phyloP scores from a whole-genome alignment of 306 rosid species.

The Quercus cerris region DNA sequence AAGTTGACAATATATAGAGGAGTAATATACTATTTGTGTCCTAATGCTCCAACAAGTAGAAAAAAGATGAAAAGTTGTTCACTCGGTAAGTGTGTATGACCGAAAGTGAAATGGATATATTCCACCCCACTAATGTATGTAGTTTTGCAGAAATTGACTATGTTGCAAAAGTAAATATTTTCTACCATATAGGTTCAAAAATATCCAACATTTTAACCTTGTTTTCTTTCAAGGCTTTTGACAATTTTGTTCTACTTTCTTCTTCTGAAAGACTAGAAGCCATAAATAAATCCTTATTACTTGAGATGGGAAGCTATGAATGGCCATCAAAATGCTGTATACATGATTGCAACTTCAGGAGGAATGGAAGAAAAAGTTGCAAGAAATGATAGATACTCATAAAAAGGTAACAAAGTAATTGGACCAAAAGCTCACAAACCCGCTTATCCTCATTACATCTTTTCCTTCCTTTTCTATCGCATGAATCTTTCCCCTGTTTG shows the following conservation, averaged over 20 bases:
- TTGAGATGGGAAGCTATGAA: not conserved
- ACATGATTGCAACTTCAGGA: constrained; percentile 19
- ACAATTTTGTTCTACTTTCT: not conserved
- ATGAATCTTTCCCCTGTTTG: not conserved
- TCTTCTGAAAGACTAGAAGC: not conserved
- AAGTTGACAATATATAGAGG: too few relatives aligned
- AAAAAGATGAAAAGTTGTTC: too few relatives aligned
- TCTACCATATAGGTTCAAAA: too few relatives aligned
- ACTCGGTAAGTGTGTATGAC: too few relatives aligned
- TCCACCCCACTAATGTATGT: too few relatives aligned
- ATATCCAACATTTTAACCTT: too few relatives aligned
- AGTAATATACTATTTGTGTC: too few relatives aligned
- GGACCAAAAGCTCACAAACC: not conserved
- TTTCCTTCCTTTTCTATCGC: not conserved
- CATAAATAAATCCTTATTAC: not conserved
- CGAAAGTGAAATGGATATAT: too few relatives aligned
- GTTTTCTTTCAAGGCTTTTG: not conserved
- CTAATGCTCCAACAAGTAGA: too few relatives aligned
- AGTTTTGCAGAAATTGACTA: too few relatives aligned
- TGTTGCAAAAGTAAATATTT: too few relatives aligned
- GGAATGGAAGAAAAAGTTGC: not conserved
- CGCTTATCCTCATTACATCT: not conserved
- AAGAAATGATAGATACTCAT: not conserved
- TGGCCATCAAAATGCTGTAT: not conserved
- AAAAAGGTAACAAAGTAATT: not conserved